Evolutionary conservation across 352 stramenopile genomes (phyloP).

Genomic region (Poterioochromonas sp.): DNA sequence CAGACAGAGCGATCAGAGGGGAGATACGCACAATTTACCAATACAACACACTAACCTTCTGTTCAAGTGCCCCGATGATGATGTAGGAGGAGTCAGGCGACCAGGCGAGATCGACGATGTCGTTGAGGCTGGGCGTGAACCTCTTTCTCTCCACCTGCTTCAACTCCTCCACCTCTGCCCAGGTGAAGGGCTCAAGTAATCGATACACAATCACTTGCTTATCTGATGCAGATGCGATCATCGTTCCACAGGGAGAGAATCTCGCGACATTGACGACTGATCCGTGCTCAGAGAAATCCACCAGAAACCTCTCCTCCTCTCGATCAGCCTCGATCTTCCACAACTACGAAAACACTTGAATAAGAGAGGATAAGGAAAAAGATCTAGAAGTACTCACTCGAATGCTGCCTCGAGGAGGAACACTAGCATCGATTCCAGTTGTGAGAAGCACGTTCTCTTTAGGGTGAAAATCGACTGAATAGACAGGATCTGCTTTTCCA

Average conservation of each 20-base stretch:
- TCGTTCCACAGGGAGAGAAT: constrained; percentile 28
- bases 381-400: constrained; percentile 1
- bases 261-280: constrained; percentile 21
- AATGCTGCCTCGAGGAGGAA: constrained; percentile 29
- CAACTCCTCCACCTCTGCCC: not conserved
- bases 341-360: constrained; percentile 6
- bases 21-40: not conserved
- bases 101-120: constrained; percentile 26
- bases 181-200: not conserved
- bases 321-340: not conserved
- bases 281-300: constrained; percentile 13
- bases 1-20: too few species aligned
- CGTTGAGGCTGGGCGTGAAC: not conserved
- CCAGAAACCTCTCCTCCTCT: constrained; percentile 6
- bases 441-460: constrained; percentile 6
- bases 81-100: constrained; percentile 24
- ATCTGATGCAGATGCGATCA: constrained; percentile 32
- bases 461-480: constrained; percentile 23
- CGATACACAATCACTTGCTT: constrained; percentile 20
- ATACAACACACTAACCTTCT: not conserved
- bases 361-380: not conserved
- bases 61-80: constrained; percentile 5
- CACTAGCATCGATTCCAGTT: constrained; percentile 25
- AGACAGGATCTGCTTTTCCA: constrained; percentile 35
- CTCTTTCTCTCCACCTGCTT: not conserved